These are phyloP conservation scores for Cryphonectria naterciae DNA, from an alignment of 2,329 filamentous ascomycete species.

Conservation along the genomic window DNA sequence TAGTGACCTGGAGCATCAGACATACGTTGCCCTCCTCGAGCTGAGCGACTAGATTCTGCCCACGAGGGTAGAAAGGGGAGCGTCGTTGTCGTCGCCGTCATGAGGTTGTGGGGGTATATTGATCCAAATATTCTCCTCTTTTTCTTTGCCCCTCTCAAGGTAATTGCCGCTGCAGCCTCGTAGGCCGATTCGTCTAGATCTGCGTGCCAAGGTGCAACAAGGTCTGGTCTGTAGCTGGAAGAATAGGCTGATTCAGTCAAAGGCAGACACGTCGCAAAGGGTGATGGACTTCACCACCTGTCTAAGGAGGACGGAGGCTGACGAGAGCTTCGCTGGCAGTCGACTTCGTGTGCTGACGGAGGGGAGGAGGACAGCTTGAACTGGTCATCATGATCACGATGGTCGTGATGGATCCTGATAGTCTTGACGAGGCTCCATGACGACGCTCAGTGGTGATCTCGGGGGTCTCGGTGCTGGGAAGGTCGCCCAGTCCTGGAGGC, in stretches of 20 bases:
- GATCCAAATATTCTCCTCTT: not conserved
- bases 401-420: not conserved
- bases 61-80: not conserved
- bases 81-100: not conserved
- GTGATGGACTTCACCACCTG: not conserved
- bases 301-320: not conserved
- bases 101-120: not conserved
- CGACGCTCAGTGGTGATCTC: not conserved
- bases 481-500: not conserved
- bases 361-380: not conserved
- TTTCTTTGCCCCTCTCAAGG: not conserved
- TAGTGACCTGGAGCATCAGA: conserved; percentile 60
- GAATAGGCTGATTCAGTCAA: not conserved
- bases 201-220: not conserved
- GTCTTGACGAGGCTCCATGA: not conserved
- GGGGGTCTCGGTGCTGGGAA: not conserved
- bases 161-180: not conserved
- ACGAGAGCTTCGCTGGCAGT: not conserved
- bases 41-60: conserved; percentile 37
- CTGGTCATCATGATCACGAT: not conserved
- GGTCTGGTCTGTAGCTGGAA: not conserved
- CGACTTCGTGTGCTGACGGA: not conserved
- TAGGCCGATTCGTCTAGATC: not conserved
- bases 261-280: not conserved
- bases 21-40: conserved; percentile 59